Base-by-base conservation (phyloP, 108 stramenopile genomes). In the Cyclostephanos tholiformis region DNA sequence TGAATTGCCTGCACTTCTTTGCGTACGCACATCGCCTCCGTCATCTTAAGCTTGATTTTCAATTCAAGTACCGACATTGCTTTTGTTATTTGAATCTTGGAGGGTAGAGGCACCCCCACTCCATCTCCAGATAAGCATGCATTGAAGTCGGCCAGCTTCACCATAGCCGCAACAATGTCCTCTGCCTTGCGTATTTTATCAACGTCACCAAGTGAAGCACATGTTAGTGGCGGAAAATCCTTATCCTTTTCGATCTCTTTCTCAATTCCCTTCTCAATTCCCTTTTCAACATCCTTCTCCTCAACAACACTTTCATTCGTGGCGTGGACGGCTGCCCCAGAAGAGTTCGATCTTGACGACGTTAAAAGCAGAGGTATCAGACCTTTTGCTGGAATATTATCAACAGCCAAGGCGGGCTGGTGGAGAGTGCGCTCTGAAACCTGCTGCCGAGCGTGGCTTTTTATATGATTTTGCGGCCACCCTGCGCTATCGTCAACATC, bases 1-100 rank as follows among this genome's bases (percentile, higher is more conserved):
- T 83, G 60, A 22, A 80, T 53, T 12, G 69, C 74, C 52, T 79
- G 72, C 0, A 72, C 53, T 63, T 89, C 71, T 56, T 86, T 77
- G 19, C 75, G 67, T 38, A 64, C 27, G 22, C 23, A 16, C 10
- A 36, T 16, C 22, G 77, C 77, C 19, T 74, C 66, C 67, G 79
- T 67, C 23, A 53, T 72, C 39, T 82, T 78, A 16, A 55, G n/a
- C 52, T 82, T 82, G 55, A 82, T 82, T 43, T 78, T 77, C n/a
- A 25, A 38, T 44, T 82, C 81, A 41, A 82, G 64, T 36, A 50
- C 72, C 9, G 76, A 35, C 77, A 82, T 82, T 69, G 71, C 72
- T 23, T 67, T 72, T 17, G 72, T 73, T 32, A 82, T 82, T 65
- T 82, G 72, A 29, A 67, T 78, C 61, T 82, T 82, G 57, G 77